A percentile compares a stretch with the other conserved stretches of the same genome.
These are phyloP conservation scores for Anthracocystis setariae DNA, from an alignment of 1,284 basidiomycete genomes.

Conservation along the genomic window DNA sequence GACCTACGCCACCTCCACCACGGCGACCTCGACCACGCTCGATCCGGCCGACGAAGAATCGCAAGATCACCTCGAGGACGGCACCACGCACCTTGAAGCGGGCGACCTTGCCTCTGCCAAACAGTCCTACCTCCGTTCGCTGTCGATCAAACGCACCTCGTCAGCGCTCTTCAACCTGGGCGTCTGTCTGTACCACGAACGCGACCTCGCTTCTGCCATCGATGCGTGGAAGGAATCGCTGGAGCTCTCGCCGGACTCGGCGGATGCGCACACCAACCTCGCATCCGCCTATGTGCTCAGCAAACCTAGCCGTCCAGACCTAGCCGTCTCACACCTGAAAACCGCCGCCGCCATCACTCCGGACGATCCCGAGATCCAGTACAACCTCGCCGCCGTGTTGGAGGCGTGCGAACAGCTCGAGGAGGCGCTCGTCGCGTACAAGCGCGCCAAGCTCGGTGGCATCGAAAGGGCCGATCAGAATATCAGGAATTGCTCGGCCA, in stretches of 20 bases:
- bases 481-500: constrained; percentile 82
- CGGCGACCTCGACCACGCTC: constrained; percentile 78
- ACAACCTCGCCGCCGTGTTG: constrained; percentile 89
- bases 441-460: constrained; percentile 79
- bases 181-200: constrained; percentile 86
- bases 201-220: constrained; percentile 69
- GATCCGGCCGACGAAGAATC: constrained; percentile 88
- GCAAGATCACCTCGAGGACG: constrained; percentile 82
- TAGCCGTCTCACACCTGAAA: constrained; percentile 80
- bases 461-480: constrained; percentile 80
- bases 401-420: constrained; percentile 86
- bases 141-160: constrained; percentile 81
- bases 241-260: constrained; percentile 80
- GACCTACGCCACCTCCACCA: constrained; percentile 80
- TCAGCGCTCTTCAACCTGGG: constrained; percentile 88
- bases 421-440: constrained; percentile 82
- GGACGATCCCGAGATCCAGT: constrained; percentile 92
- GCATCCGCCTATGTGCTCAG: constrained; percentile 94
- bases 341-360: constrained; percentile 85
- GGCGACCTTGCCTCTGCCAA: constrained; percentile 86
- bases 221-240: constrained; percentile 56
- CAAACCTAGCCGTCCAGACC: constrained; percentile 82
- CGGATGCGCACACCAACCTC: constrained; percentile 92
- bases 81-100: constrained; percentile 86
- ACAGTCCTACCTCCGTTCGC: constrained; percentile 80